Evolutionary conservation across 2,329 filamentous ascomycete genomes (phyloP).

Genomic region (Mycosphaerella arachidis): DNA sequence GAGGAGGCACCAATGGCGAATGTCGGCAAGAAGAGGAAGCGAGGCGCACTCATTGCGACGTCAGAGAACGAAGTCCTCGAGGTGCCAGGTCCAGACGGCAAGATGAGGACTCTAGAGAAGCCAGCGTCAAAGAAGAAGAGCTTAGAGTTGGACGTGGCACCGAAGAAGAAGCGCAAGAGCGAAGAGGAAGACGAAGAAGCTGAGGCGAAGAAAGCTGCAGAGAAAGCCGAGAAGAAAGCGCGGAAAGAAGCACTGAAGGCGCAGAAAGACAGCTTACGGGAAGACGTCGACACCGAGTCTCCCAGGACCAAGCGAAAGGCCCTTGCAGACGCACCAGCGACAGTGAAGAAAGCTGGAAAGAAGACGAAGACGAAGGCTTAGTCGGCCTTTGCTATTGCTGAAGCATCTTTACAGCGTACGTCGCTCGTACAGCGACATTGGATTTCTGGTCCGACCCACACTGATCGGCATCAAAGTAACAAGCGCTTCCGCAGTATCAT

Average conservation of each 20-base stretch:
- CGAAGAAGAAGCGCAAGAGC: conserved; percentile 30
- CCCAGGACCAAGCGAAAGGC: neutral
- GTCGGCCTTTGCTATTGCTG: conserved; percentile 3
- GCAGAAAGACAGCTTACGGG: conserved; percentile 24
- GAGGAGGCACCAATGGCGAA: conserved; percentile 41
- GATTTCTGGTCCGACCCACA: neutral
- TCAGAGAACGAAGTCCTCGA: conserved; percentile 25
- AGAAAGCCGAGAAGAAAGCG: conserved; percentile 24
- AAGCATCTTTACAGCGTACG: neutral
- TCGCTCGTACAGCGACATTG: neutral
- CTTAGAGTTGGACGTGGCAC: conserved; percentile 15
- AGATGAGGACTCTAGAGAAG: conserved; percentile 30
- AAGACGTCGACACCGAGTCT: neutral
- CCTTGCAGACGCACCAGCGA: neutral
- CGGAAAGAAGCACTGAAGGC: conserved; percentile 26
- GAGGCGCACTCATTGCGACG: conserved; percentile 24
- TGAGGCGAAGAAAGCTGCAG: conserved; percentile 16
- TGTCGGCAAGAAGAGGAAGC: conserved; percentile 34
- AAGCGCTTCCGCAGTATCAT: neutral
- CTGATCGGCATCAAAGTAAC: neutral
- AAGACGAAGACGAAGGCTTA: conserved; percentile 3
- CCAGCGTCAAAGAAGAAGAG: conserved; percentile 22
- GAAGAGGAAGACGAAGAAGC: conserved; percentile 18
- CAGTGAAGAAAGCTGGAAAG: neutral
- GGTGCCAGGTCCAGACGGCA: conserved; percentile 31